phyloP scores from a whole-genome alignment of 345 rosid species.

The Eucalyptus marginata region DNA sequence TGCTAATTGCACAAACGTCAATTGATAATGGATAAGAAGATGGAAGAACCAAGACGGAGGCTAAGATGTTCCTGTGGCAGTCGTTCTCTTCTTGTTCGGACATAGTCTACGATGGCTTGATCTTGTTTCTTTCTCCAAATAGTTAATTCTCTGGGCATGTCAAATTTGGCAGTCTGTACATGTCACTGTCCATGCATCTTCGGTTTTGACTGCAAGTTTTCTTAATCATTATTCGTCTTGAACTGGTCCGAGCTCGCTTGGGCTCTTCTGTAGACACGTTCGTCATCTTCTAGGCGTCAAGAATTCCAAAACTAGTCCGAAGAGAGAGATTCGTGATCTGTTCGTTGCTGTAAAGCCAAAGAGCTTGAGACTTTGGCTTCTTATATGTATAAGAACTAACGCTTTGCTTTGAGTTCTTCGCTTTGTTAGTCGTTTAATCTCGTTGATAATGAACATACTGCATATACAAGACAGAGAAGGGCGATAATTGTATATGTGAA shows the following conservation, averaged over 20 bases:
- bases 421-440: neutral
- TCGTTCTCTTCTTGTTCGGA: neutral
- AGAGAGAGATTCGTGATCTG: neutral
- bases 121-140: neutral
- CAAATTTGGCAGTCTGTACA: neutral
- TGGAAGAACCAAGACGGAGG: neutral
- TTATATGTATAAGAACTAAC: neutral
- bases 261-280: neutral
- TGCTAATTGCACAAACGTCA: neutral
- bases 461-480: neutral
- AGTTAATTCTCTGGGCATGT: neutral
- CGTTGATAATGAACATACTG: neutral
- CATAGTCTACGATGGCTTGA: neutral
- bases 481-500: neutral
- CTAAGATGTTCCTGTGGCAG: neutral
- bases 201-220: neutral
- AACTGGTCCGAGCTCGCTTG: neutral
- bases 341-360: neutral
- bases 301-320: neutral
- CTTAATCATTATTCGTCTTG: neutral
- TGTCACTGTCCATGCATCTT: neutral
- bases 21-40: neutral
- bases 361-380: neutral
- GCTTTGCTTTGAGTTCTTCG: neutral
- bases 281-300: neutral